Evolutionary conservation across 441 rosid genomes (phyloP).

Genomic region (Eruca vesicaria): DNA sequence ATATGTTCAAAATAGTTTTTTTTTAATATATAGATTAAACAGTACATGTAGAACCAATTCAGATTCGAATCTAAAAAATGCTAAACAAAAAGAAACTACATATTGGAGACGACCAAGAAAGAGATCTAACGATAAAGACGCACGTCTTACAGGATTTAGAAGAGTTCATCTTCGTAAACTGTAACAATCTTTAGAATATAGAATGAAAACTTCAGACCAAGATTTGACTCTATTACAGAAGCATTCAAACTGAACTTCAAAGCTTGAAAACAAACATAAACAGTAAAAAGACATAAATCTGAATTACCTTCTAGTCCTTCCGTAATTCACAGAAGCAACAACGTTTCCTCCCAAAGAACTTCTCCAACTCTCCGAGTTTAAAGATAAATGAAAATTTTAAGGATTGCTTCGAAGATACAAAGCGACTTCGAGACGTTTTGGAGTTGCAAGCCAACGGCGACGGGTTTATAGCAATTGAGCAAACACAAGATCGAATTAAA

Average conservation of each 20-base stretch:
- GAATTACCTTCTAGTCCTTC: constrained; percentile 2
- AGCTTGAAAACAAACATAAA: not conserved
- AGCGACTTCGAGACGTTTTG: constrained; percentile 14
- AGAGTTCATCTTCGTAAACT: constrained; percentile 8
- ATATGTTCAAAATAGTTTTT: constrained; percentile 13
- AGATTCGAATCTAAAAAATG: constrained; percentile 25
- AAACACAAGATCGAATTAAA: not conserved
- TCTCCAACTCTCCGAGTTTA: not conserved
- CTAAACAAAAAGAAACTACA: not conserved
- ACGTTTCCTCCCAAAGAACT: not conserved
- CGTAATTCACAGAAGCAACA: constrained; percentile 3
- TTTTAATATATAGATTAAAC: not conserved
- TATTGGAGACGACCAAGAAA: not conserved
- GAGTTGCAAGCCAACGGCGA: constrained; percentile 31
- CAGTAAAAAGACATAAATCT: not conserved
- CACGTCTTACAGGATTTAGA: constrained; percentile 7
- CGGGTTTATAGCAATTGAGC: constrained; percentile 29
- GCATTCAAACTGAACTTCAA: not conserved
- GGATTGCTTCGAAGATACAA: constrained; percentile 19
- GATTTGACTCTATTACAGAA: constrained; percentile 19
- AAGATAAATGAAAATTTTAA: not conserved
- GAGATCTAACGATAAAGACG: constrained; percentile 27
- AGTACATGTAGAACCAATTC: not conserved
- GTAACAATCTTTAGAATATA: constrained; percentile 12
- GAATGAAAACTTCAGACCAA: constrained; percentile 11